These are phyloP conservation scores for Barbatosphaeria neglecta DNA, from an alignment of 495 filamentous ascomycete species.

Conservation along the genomic window DNA sequence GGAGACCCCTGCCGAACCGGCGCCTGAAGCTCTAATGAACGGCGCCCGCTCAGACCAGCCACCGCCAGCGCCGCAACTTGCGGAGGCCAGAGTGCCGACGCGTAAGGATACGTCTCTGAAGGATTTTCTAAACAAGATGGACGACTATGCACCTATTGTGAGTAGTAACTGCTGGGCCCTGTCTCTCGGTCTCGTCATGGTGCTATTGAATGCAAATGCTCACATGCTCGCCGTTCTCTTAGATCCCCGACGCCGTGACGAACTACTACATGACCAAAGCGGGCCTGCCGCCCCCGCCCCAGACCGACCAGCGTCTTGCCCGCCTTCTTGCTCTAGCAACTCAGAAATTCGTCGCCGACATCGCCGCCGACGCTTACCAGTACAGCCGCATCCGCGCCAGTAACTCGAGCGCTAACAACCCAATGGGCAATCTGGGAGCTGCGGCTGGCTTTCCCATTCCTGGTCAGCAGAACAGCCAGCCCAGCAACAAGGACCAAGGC, in stretches of 20 bases:
- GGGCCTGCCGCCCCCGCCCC: slow-evolving; percentile 78
- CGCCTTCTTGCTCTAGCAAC: slow-evolving; percentile 91
- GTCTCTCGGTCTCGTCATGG: neutral
- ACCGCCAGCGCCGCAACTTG: slow-evolving; percentile 1
- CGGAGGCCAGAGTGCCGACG: slow-evolving; percentile 42
- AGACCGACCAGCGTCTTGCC: slow-evolving; percentile 76
- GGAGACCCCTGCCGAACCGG: neutral
- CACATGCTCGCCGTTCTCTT: slow-evolving; percentile 3
- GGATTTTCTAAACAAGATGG: slow-evolving; percentile 91
- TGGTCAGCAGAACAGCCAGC: slow-evolving; percentile 41
- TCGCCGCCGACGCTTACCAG: slow-evolving; percentile 95
- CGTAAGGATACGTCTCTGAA: slow-evolving; percentile 85
- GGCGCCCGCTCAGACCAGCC: neutral
- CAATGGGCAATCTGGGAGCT: slow-evolving; percentile 74
- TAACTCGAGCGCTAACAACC: slow-evolving; percentile 76
- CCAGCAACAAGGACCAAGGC: slow-evolving; percentile 45
- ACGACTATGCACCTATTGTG: slow-evolving; percentile 96
- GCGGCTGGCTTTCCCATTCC: slow-evolving; percentile 60
- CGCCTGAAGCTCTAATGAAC: neutral
- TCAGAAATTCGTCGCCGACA: slow-evolving; percentile 95
- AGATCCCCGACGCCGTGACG: slow-evolving; percentile 97
- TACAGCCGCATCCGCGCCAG: slow-evolving; percentile 88
- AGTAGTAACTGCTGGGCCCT: slow-evolving; percentile 14
- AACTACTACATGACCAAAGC: slow-evolving; percentile 95
- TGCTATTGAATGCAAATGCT: slow-evolving; percentile 7